Conservation (phyloP, 306 rosid genomes). For the Pterocarpus macrocarpus region DNA sequence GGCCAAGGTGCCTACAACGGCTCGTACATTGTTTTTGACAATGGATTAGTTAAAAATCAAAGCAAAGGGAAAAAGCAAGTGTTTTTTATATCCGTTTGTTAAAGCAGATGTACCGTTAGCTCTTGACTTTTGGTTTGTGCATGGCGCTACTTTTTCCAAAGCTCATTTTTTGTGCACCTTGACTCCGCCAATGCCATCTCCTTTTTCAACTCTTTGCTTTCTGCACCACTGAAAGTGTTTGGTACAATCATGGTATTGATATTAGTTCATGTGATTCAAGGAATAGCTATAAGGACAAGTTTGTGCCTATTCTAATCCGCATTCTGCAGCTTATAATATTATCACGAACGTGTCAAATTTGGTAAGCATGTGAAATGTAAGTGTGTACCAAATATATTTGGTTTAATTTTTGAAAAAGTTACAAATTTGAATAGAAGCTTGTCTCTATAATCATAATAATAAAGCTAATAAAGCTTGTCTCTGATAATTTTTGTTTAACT, state of each 20-base stretch:
- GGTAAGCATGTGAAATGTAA: no score
- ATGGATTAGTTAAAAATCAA: background rate
- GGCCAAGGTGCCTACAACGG: constrained; percentile 12
- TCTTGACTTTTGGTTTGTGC: constrained; percentile 27
- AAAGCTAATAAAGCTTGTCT: no score
- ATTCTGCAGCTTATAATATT: no score
- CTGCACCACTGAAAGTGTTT: background rate
- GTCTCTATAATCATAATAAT: no score
- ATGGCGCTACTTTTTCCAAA: constrained; percentile 41
- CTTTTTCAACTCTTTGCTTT: constrained; percentile 14
- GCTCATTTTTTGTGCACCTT: constrained; percentile 1
- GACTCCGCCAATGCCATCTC: constrained; percentile 9
- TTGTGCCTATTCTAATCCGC: background rate
- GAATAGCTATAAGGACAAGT: background rate
- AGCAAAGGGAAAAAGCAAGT: background rate
- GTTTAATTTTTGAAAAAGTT: no score
- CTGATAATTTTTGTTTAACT: no score
- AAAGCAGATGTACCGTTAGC: constrained; percentile 28
- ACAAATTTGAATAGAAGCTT: no score
- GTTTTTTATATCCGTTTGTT: constrained; percentile 28
- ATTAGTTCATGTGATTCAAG: background rate
- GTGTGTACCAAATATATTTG: no score
- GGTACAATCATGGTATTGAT: background rate
- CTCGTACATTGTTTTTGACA: constrained; percentile 27
- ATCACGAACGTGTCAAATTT: no score